Percentiles rank a stretch among this genome's conserved stretches.
Conservation (phyloP, 2,329 filamentous ascomycete species). For the Ophiocordyceps camponoti-rufipedis region DNA sequence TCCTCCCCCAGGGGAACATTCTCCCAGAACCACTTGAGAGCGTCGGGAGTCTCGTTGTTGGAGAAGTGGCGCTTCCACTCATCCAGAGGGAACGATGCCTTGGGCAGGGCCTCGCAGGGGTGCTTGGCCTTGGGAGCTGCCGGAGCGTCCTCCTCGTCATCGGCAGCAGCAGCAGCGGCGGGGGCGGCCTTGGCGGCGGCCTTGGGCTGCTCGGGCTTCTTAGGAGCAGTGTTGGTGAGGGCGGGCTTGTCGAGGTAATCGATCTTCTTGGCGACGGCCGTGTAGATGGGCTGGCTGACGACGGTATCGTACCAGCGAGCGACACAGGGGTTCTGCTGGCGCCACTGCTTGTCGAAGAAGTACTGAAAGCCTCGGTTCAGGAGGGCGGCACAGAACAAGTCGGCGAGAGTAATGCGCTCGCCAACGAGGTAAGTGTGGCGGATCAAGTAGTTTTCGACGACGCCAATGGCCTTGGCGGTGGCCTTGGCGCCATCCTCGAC, state of each 20-base stretch:
- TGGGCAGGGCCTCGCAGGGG: conserved; percentile 70
- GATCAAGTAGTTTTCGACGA: conserved; percentile 74
- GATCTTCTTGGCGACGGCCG: conserved; percentile 56
- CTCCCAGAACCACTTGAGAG: conserved; percentile 97
- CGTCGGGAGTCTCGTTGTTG: conserved; percentile 73
- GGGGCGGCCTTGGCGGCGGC: conserved; percentile 41
- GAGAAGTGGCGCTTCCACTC: conserved; percentile 99
- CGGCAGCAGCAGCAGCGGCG: conserved; percentile 14
- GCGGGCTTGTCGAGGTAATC: conserved; percentile 71
- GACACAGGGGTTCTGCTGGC: conserved; percentile 63
- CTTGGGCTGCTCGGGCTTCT: conserved; percentile 62
- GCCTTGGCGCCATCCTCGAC: conserved; percentile 64
- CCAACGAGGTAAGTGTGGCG: conserved; percentile 94
- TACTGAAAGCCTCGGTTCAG: conserved; percentile 78
- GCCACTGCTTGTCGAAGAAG: conserved; percentile 87
- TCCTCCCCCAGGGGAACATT: conserved; percentile 81
- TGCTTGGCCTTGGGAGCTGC: conserved; percentile 82
- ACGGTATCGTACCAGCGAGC: conserved; percentile 92
- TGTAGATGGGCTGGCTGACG: conserved; percentile 82
- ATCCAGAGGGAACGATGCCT: conserved; percentile 67
- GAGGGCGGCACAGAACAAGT: conserved; percentile 68
- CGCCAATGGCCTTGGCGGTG: conserved; percentile 46
- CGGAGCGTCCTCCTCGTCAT: conserved; percentile 24
- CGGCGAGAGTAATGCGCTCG: conserved; percentile 92
- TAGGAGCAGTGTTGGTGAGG: conserved; percentile 48